Percentiles rank a stretch among this genome's conserved stretches.
Evolutionary conservation across 192 early-diverging fungal genomes (phyloP).

Genomic region (Coemansia furcata): DNA sequence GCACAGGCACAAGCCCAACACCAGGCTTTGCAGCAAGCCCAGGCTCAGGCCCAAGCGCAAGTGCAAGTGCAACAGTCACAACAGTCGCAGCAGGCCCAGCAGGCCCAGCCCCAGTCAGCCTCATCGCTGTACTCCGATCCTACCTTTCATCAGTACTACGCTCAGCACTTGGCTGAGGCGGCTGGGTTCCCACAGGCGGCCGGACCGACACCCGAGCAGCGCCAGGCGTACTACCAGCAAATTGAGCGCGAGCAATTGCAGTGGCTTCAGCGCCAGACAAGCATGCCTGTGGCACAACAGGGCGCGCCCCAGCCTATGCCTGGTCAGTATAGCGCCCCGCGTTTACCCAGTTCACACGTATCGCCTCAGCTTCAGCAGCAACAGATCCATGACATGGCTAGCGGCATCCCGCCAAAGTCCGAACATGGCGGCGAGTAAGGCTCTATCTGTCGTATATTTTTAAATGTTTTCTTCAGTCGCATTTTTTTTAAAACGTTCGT

Average conservation of each 20-base stretch:
- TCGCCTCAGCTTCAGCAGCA: conserved; percentile 30
- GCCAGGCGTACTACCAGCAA: conserved; percentile 51
- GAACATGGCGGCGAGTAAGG: conserved; percentile 9
- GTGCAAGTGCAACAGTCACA: conserved; percentile 3
- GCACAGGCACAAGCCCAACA: conserved; percentile 11
- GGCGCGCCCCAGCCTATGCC: background rate
- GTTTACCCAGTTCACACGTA: conserved; percentile 12
- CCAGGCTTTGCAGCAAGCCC: conserved; percentile 9
- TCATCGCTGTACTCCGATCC: conserved; percentile 27
- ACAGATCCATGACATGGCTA: conserved; percentile 7
- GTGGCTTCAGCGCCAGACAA: conserved; percentile 48
- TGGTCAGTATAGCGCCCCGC: conserved; percentile 2
- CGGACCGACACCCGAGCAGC: conserved; percentile 39
- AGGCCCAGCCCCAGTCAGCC: conserved; percentile 8
- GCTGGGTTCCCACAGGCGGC: conserved; percentile 36
- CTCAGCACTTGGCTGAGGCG: conserved; percentile 45
- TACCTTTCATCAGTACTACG: conserved; percentile 49
- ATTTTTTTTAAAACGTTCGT: background rate
- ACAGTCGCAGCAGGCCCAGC: conserved; percentile 9
- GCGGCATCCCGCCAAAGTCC: conserved; percentile 6
- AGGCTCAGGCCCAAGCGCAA: conserved; percentile 8
- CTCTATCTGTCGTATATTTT: background rate
- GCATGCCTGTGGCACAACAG: conserved; percentile 20
- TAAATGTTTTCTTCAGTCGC: background rate
- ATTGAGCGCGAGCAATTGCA: conserved; percentile 51